Evolutionary conservation across 2,329 filamentous ascomycete genomes (phyloP).

Genomic region (Blumeria hordei): DNA sequence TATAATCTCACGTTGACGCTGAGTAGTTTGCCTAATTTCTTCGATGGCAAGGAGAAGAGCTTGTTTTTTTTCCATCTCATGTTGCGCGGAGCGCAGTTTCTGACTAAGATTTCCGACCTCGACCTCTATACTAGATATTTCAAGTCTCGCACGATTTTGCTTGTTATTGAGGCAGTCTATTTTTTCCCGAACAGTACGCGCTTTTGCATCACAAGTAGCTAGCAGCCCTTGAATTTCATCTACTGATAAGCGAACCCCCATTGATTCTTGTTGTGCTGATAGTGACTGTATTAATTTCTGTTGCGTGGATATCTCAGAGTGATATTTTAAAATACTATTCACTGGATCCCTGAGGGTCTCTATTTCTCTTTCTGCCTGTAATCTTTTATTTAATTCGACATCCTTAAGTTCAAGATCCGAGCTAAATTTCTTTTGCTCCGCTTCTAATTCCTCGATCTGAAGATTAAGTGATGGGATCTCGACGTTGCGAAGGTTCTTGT

Average conservation of each 20-base stretch:
- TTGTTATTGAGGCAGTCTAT: conserved; percentile 43
- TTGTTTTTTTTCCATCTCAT: conserved; percentile 62
- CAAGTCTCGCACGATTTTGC: conserved; percentile 43
- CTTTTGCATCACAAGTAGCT: conserved; percentile 39
- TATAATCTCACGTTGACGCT: conserved; percentile 44
- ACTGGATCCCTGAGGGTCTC: conserved; percentile 58
- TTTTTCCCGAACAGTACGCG: conserved; percentile 35
- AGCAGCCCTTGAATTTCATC: conserved; percentile 69
- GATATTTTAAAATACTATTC: conserved; percentile 46
- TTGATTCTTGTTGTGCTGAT: conserved; percentile 47
- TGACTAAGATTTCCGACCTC: conserved; percentile 52
- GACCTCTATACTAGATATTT: conserved; percentile 48
- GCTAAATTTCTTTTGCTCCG: conserved; percentile 34
- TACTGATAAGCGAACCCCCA: conserved; percentile 39
- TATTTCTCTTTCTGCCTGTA: conserved; percentile 43
- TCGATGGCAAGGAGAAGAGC: conserved; percentile 47
- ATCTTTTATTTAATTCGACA: conserved; percentile 34
- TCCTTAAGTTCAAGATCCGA: conserved; percentile 44
- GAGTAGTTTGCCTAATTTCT: conserved; percentile 42
- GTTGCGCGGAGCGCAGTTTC: conserved; percentile 43
- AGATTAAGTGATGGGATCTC: conserved; percentile 48
- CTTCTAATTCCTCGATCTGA: conserved; percentile 35
- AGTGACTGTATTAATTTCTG: conserved; percentile 53
- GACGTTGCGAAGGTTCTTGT: conserved; percentile 35
- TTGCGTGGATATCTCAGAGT: conserved; percentile 46